Base-by-base conservation (phyloP, 1,284 basidiomycete species). In the Cutaneotrichosporon sp. region DNA sequence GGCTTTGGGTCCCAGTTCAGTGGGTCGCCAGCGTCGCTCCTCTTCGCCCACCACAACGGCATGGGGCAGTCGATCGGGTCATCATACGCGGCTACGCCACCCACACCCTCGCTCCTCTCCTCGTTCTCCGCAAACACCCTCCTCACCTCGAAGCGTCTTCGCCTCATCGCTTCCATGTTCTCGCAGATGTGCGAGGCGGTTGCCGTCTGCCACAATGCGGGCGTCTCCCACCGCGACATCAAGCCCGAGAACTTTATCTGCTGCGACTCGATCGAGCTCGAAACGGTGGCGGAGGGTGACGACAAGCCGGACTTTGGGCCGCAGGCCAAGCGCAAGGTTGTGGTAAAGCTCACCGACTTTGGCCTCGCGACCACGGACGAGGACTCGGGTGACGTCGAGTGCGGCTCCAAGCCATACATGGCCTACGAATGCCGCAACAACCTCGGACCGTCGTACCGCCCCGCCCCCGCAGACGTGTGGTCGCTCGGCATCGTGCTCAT, bases 401-500 rank as follows among this genome's bases (percentile, higher is more conserved):
- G 97, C 80, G 95, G 95, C 60, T 95, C 92, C 79, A 94, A 95
- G 65, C 95, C 95, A 0, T 99, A 99, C 81, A 98, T 99, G 95
- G 95, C 93, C 72, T 98, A 89, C 78, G 95, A 99, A 83, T 98
- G 95, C 81, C 89, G 94, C 78, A 98, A 99, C 84, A 97, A 98
- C 80, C 84, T 95, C 68, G 89, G 91, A 31, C 91, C 92, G 63
- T 90, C 89, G 53, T 99, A 99, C 83, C 86, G 88, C 69, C 94
- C 95, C 59, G 89, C 89, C 69, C 91, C 92, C 65, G 95, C 97
- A 64, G 95, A 99, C 80, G 92, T 98, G 59, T 99, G 95, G 95
- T 98, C 95, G 29, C 85, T 99, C 67, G 97, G 95, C 62, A 95
- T 99, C 75, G 95, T 99, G 63, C 86, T 99, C 69, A 92, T 99